Evolutionary conservation across 2,329 filamentous ascomycete genomes (phyloP).

Genomic region (Pestalotiopsis fici): DNA sequence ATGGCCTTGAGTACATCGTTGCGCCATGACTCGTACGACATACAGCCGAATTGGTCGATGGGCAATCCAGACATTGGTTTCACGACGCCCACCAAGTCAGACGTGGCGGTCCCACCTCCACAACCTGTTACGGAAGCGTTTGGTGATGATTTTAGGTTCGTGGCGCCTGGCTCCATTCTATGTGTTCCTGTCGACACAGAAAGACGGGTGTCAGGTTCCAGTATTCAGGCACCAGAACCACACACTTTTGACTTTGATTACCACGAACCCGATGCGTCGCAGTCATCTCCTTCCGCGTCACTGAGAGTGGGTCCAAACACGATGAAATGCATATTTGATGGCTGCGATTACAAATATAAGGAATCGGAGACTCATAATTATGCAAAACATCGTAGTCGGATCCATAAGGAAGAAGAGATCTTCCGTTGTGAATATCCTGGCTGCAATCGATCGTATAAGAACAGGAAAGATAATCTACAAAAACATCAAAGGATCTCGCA

Average conservation of each 20-base stretch:
- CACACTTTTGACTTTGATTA: background rate
- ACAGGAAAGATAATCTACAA: background rate
- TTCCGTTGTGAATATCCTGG: background rate
- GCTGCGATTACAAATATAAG: background rate
- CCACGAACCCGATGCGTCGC: background rate
- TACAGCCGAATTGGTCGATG: too few relatives aligned
- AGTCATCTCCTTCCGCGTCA: background rate
- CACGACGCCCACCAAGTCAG: too few relatives aligned
- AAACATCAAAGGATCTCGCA: background rate
- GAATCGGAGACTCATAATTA: background rate
- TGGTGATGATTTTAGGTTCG: too few relatives aligned
- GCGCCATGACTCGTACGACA: too few relatives aligned
- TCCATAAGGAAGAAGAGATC: background rate
- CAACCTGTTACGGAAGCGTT: too few relatives aligned
- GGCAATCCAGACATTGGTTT: too few relatives aligned
- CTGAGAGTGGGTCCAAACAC: too few relatives aligned
- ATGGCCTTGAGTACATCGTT: too few relatives aligned
- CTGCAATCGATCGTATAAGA: background rate
- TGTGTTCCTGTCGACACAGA: too few relatives aligned
- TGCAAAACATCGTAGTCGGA: background rate
- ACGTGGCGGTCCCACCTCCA: too few relatives aligned
- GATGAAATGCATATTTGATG: background rate
- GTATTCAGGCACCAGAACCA: background rate
- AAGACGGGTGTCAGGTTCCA: too few relatives aligned
- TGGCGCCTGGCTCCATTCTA: too few relatives aligned